Conservation (phyloP, 306 rosid genomes). For the Vigna angularis region DNA sequence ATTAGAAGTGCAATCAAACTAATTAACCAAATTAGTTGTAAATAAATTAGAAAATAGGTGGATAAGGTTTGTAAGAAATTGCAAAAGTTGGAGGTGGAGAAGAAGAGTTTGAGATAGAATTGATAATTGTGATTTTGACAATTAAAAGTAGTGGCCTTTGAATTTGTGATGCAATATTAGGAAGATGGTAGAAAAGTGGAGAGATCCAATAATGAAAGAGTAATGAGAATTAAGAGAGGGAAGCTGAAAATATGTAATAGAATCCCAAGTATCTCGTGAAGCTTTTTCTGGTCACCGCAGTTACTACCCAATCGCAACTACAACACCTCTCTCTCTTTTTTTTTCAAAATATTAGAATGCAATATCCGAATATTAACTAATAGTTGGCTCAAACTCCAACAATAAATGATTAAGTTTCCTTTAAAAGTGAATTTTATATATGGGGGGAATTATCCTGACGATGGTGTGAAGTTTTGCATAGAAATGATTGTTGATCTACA, state of each 20-base stretch:
- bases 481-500: too few species aligned
- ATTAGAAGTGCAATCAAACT: too few species aligned
- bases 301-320: conserved; percentile 44
- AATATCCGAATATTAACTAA: too few species aligned
- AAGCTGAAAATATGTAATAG: conserved; percentile 8
- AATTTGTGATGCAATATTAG: neutral
- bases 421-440: too few species aligned
- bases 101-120: neutral
- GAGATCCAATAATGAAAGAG: neutral
- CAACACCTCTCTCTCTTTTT: neutral
- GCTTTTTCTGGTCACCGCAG: conserved; percentile 55
- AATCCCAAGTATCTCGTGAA: conserved; percentile 59
- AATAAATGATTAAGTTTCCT: too few species aligned
- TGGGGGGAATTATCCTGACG: too few species aligned
- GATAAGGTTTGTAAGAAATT: neutral
- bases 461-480: too few species aligned
- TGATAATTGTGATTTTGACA: conserved; percentile 9
- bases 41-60: neutral
- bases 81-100: neutral
- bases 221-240: neutral
- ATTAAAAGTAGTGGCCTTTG: too few species aligned
- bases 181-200: conserved; percentile 29
- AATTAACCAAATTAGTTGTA: too few species aligned
- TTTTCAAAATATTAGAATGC: too few species aligned
- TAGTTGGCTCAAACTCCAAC: too few species aligned